A percentile compares a stretch with the other conserved stretches of the same genome.
Conservation (phyloP, 164 flowering plant species). For the Stephania yunnanensis region DNA sequence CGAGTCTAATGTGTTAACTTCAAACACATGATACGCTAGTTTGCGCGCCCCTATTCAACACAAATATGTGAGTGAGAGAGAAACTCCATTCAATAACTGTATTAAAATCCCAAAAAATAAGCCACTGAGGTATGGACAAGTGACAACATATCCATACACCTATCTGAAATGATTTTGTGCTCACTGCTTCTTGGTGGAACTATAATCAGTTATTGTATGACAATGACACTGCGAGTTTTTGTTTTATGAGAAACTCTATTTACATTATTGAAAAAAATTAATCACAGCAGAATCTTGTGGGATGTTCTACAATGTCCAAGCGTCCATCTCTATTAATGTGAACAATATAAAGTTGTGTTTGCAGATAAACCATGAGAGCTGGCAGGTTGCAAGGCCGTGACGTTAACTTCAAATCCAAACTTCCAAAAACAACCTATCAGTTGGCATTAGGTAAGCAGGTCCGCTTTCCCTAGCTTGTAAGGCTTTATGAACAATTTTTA, state of each 20-base stretch:
- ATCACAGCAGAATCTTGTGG: background rate
- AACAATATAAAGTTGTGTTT: background rate
- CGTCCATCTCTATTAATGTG: background rate
- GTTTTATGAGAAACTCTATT: too few relatives aligned
- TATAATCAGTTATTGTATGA: background rate
- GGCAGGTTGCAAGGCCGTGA: background rate
- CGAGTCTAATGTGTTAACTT: too few relatives aligned
- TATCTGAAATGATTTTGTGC: too few relatives aligned
- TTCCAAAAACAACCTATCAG: background rate
- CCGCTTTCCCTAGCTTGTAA: background rate
- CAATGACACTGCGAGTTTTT: background rate
- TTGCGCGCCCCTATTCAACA: too few relatives aligned
- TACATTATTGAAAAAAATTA: background rate
- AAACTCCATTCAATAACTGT: too few relatives aligned
- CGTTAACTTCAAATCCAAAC: background rate
- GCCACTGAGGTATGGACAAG: too few relatives aligned
- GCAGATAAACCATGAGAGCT: background rate
- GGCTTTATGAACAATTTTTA: background rate
- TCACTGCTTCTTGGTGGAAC: too few relatives aligned
- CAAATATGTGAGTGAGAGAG: too few relatives aligned
- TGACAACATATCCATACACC: too few relatives aligned
- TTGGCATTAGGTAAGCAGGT: background rate
- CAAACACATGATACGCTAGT: too few relatives aligned
- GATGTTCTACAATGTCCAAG: background rate
- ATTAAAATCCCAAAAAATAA: too few relatives aligned